Evolutionary conservation across 2,329 filamentous ascomycete species (phyloP).

Genomic region (Rasamsonia emersonii): DNA sequence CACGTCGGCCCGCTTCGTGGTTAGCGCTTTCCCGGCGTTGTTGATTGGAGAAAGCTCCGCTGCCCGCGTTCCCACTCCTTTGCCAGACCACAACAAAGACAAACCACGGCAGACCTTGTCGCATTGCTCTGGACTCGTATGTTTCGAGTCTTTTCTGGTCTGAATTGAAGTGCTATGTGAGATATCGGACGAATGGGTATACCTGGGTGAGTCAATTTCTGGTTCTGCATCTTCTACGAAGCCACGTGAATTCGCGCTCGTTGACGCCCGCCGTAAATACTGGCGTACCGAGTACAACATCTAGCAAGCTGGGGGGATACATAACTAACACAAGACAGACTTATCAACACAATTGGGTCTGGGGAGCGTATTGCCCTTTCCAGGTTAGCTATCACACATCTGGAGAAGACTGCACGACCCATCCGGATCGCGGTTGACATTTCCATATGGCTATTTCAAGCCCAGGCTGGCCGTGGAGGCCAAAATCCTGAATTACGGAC

Average conservation of each 20-base stretch:
- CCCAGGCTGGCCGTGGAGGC: conserved; percentile 75
- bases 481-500: conserved; percentile 84
- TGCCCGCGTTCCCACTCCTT: conserved; percentile 6
- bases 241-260: too few species aligned
- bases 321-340: conserved; percentile 44
- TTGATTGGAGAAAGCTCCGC: conserved; percentile 8
- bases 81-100: too few species aligned
- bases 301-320: background rate
- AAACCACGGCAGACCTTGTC: too few species aligned
- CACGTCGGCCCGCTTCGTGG: too few species aligned
- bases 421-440: conserved; percentile 87
- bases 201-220: conserved; percentile 8
- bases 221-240: too few species aligned
- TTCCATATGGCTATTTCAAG: conserved; percentile 95
- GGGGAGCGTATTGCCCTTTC: conserved; percentile 72
- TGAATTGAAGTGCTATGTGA: conserved; percentile 2
- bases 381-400: conserved; percentile 70
- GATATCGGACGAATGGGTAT: conserved; percentile 8
- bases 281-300: too few species aligned
- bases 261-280: too few species aligned
- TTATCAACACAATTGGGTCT: conserved; percentile 81
- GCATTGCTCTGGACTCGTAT: too few species aligned
- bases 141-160: too few species aligned
- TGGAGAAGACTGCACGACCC: conserved; percentile 61
- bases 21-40: background rate